Percentiles rank a stretch among this genome's conserved stretches.
phyloP scores from a whole-genome alignment of 2,329 filamentous ascomycete genomes.

The Diaporthe helianthi region DNA sequence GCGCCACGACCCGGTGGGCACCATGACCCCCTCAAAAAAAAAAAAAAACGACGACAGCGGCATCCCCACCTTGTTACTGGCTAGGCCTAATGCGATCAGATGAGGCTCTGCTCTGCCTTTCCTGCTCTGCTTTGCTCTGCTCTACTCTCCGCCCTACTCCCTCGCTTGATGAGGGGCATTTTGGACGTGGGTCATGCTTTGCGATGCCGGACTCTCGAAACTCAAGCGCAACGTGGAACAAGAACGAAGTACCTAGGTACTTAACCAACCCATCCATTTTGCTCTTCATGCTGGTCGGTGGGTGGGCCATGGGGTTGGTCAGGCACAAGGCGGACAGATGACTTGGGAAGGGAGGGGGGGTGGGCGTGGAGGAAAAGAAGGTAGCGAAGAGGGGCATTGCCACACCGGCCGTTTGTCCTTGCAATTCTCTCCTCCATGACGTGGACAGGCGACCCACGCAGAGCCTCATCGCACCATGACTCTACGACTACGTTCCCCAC shows the following conservation, averaged over 20 bases:
- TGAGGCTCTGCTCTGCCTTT: slow-evolving; percentile 18
- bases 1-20: slow-evolving; percentile 17
- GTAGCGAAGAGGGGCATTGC: neutral
- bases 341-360: neutral
- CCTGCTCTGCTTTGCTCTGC: neutral
- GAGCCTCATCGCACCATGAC: slow-evolving; percentile 22
- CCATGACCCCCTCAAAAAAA: neutral
- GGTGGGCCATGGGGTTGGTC: neutral
- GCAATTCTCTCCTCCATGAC: slow-evolving; percentile 4
- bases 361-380: neutral
- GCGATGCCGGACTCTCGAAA: neutral
- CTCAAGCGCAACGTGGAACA: neutral
- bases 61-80: neutral
- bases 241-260: neutral
- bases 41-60: slow-evolving; percentile 22
- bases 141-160: neutral
- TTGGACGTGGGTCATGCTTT: neutral
- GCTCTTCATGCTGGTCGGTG: neutral
- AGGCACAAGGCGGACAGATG: slow-evolving; percentile 11
- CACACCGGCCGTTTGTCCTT: neutral
- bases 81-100: neutral
- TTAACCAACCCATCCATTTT: neutral
- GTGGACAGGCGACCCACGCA: slow-evolving; percentile 19
- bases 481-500: neutral
- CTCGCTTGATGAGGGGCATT: neutral